phyloP scores from a whole-genome alignment of 768 basidiomycete species.

The Tephrocybe sp. region DNA sequence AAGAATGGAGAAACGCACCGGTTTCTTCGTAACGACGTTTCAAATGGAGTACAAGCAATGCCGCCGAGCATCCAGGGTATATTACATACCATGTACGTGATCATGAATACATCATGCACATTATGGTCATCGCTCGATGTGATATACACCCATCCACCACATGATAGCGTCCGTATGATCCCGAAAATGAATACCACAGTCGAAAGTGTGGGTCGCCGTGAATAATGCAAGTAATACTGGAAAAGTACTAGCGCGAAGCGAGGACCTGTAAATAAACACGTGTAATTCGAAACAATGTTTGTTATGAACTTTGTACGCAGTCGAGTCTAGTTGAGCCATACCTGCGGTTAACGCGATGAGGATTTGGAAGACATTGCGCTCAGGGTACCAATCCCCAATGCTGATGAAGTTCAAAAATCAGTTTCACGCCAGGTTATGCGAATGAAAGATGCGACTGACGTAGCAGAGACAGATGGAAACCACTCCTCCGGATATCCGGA shows the following conservation, averaged over 20 bases:
- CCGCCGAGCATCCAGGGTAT: constrained; percentile 88
- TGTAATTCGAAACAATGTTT: neutral
- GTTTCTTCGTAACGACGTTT: constrained; percentile 39
- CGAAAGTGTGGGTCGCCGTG: constrained; percentile 39
- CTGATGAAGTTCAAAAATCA: constrained; percentile 30
- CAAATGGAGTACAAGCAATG: constrained; percentile 50
- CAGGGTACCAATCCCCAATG: constrained; percentile 90
- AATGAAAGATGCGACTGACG: constrained; percentile 33
- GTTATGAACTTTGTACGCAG: neutral
- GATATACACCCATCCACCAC: constrained; percentile 92
- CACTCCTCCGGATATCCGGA: constrained; percentile 85
- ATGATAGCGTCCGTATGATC: constrained; percentile 70
- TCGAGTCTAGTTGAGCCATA: constrained; percentile 17
- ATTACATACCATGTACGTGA: constrained; percentile 79
- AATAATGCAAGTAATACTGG: constrained; percentile 57
- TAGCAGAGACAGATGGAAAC: constrained; percentile 88
- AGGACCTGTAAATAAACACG: constrained; percentile 46
- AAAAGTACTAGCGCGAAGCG: constrained; percentile 65
- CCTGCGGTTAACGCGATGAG: constrained; percentile 85
- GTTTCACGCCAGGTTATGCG: neutral
- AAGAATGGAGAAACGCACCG: constrained; percentile 37
- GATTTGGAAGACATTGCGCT: constrained; percentile 81
- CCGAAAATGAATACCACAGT: constrained; percentile 58
- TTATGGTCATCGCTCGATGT: constrained; percentile 84
- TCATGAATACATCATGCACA: constrained; percentile 85